Evolutionary conservation across 495 filamentous ascomycete species (phyloP).

Genomic region (Parmelia sp.): DNA sequence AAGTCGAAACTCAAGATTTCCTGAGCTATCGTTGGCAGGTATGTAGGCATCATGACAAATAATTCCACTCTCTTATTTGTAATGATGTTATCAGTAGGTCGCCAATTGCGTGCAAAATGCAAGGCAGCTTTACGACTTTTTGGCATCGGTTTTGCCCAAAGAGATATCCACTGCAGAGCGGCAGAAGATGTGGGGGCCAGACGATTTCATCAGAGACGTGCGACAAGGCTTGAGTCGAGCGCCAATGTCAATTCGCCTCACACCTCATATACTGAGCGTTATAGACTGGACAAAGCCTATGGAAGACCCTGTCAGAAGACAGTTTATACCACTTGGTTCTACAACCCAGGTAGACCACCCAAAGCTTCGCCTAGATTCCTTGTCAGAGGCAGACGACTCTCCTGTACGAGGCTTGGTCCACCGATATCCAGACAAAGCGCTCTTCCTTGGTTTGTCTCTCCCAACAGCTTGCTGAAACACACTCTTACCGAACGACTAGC

Average conservation of each 20-base stretch:
- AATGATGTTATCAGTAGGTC: background rate
- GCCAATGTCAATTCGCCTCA: conserved; percentile 50
- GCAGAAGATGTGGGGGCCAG: conserved; percentile 21
- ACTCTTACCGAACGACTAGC: background rate
- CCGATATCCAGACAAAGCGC: conserved; percentile 53
- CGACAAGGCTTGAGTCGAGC: conserved; percentile 40
- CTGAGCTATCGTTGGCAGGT: conserved; percentile 1
- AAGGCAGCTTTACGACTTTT: conserved; percentile 1
- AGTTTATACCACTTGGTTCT: conserved; percentile 49
- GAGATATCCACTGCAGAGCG: background rate
- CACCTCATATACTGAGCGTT: conserved; percentile 48
- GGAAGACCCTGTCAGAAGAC: conserved; percentile 47
- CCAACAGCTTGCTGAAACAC: background rate
- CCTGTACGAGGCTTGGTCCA: conserved; percentile 48
- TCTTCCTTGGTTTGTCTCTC: conserved; percentile 48
- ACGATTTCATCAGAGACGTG: conserved; percentile 48
- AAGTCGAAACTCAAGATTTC: background rate
- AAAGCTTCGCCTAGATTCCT: conserved; percentile 17
- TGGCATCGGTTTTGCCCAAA: conserved; percentile 1
- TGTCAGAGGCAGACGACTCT: conserved; percentile 45
- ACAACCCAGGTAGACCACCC: conserved; percentile 46
- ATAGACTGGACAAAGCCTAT: conserved; percentile 51
- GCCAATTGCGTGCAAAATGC: background rate
- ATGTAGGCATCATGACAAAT: too few relatives aligned
- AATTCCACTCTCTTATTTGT: background rate